phyloP scores from a whole-genome alignment of 2,329 filamentous ascomycete genomes.

The Amphichorda felina region DNA sequence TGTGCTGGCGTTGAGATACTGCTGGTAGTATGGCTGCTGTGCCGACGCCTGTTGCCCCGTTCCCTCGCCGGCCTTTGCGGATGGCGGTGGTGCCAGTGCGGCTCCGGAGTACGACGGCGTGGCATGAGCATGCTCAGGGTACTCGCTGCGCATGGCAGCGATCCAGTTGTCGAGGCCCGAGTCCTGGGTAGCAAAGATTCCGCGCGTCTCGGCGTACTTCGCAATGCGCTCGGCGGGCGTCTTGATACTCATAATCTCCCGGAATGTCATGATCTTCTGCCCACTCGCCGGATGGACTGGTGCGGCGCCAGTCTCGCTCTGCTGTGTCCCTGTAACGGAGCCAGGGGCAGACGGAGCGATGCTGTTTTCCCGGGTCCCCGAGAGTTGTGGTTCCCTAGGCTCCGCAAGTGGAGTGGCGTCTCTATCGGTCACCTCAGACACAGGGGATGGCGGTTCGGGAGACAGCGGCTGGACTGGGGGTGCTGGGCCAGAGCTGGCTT shows the following conservation, averaged over 20 bases:
- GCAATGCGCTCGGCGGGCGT: slow-evolving; percentile 57
- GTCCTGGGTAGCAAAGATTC: slow-evolving; percentile 59
- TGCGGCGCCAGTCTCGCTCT: background rate
- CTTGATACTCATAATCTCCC: slow-evolving; percentile 63
- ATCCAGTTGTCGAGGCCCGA: slow-evolving; percentile 60
- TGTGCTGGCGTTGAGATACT: slow-evolving; percentile 36
- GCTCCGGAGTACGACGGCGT: slow-evolving; percentile 15
- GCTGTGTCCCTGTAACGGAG: background rate
- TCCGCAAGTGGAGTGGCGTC: slow-evolving; percentile 1
- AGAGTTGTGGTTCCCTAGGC: background rate
- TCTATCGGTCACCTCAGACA: slow-evolving; percentile 22
- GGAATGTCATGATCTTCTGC: slow-evolving; percentile 44
- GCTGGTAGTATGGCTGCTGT: slow-evolving; percentile 42
- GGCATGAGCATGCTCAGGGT: slow-evolving; percentile 34
- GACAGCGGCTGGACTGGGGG: background rate
- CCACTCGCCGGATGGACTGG: slow-evolving; percentile 1
- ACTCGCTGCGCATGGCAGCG: slow-evolving; percentile 25
- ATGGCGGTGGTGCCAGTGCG: slow-evolving; percentile 3
- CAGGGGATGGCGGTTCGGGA: slow-evolving; percentile 28
- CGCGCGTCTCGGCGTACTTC: slow-evolving; percentile 61
- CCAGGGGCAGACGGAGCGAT: background rate
- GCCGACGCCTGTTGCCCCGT: slow-evolving; percentile 8
- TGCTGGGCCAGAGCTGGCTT: slow-evolving; percentile 12
- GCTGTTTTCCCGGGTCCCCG: background rate
- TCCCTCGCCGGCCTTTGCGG: background rate